phyloP scores from a whole-genome alignment of 1,284 basidiomycete genomes.

The Irpex rosettiformis region DNA sequence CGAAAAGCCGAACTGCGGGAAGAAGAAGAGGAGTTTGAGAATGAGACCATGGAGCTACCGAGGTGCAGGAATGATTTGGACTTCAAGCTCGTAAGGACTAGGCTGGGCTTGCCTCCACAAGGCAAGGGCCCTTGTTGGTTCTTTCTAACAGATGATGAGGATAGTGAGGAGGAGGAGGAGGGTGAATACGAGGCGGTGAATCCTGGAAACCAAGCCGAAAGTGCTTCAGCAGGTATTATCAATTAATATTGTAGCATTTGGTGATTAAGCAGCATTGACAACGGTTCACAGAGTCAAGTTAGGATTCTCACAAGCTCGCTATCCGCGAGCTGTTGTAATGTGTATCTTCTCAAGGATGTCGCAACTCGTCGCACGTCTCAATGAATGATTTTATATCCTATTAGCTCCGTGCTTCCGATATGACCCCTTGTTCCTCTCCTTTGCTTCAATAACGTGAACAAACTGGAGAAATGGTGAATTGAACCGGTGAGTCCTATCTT shows the following conservation, averaged over 20 bases:
- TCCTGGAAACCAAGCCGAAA: conserved; percentile 1
- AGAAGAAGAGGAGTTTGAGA: conserved; percentile 33
- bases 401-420: too few relatives aligned
- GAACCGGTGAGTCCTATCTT: not conserved
- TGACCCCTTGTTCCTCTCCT: too few relatives aligned
- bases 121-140: conserved; percentile 16
- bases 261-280: not conserved
- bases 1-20: conserved; percentile 6
- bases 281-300: not conserved
- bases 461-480: not conserved
- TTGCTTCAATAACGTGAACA: not conserved
- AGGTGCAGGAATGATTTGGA: conserved; percentile 17
- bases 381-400: too few relatives aligned
- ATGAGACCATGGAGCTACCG: conserved; percentile 29
- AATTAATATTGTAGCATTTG: not conserved
- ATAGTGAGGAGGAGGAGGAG: conserved; percentile 10
- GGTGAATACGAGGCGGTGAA: conserved; percentile 11
- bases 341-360: not conserved
- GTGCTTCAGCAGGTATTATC: not conserved
- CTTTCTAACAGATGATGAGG: conserved; percentile 16
- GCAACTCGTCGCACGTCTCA: not conserved
- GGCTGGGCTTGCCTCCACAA: conserved; percentile 13
- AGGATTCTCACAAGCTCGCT: not conserved
- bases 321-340: not conserved
- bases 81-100: conserved; percentile 16